Evolutionary conservation across 2,329 filamentous ascomycete species (phyloP), one percentile per base, ranked within the genome.

Genomic region (Pseudogymnoascus sp.): DNA sequence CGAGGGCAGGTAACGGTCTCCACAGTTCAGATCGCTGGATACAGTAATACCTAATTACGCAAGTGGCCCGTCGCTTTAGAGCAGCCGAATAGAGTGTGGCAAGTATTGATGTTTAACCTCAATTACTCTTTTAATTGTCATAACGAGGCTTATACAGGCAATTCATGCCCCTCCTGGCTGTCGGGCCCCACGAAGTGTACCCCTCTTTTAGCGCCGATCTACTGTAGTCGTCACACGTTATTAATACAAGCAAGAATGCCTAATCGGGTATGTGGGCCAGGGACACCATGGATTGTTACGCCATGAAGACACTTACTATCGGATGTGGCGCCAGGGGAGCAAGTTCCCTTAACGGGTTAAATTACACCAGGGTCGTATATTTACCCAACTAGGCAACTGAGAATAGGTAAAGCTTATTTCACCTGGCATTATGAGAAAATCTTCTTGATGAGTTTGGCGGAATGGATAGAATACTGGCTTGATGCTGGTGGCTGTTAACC

Each of bases 251-350:
- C 50, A 33, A 22, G n/a, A 56, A 56, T 56, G n/a, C 50, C 50
- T 26, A 26, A 56, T 56, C 16, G 10, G 50, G 50, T 56, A 56
- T 56, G 50, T 56, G 50, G 50, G 50, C 50, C n/a, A 56, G 28
- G 22, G 22, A 26, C 26, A 53, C n/a, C 26, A 26, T 19, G n/a
- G 5, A 56, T 33, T 19, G 26, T n/a, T 56, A 31, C 26, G 10
- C 28, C 11, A 33, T 22, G 28, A 53, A 31, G 26, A 31, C 8
- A 16, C n/a, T 53, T 16, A 11, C 3, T 14, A 6, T 56, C 50
- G 50, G 50, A 56, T 56, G 28, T 33, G 16, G 50, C 28, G 11
- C 10, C n/a, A 22, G 50, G 28, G 16, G 28, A 56, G 11, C 50
- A 19, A 19, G 31, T 56, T 56, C 8, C 28, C n/a, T 56, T 14